A percentile compares a stretch with the other conserved stretches of the same genome.
These are phyloP conservation scores for Starmera pachycereana DNA, from an alignment of 805 yeast species.

Conservation along the genomic window DNA sequence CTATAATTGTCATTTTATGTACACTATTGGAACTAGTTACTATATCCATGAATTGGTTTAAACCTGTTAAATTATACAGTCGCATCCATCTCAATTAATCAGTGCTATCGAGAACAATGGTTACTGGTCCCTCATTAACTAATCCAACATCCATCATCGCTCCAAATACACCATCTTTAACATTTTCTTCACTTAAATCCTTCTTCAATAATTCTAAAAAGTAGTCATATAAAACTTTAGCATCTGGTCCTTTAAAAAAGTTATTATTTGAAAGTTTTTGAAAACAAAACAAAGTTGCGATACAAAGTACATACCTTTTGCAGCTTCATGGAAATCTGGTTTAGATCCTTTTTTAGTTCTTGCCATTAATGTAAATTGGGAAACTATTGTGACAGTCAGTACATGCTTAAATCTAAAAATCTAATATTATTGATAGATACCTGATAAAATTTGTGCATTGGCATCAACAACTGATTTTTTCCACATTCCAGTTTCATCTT, in stretches of 20 bases:
- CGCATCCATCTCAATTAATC: background rate
- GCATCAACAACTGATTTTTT: slow-evolving; percentile 50
- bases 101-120: slow-evolving; percentile 69
- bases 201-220: slow-evolving; percentile 38
- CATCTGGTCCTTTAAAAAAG: slow-evolving; percentile 46
- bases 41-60: too few relatives aligned
- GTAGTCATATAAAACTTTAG: slow-evolving; percentile 31
- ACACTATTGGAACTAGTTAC: too few relatives aligned
- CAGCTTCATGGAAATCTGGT: slow-evolving; percentile 92
- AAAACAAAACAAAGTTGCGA: background rate
- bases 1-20: too few relatives aligned
- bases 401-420: background rate
- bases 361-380: slow-evolving; percentile 88
- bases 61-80: too few relatives aligned
- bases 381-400: slow-evolving; percentile 30
- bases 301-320: slow-evolving; percentile 49
- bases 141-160: slow-evolving; percentile 94
- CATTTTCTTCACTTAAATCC: slow-evolving; percentile 53
- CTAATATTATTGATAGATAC: slow-evolving; percentile 10
- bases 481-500: slow-evolving; percentile 71
- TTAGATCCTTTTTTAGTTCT: slow-evolving; percentile 83
- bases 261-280: slow-evolving; percentile 13
- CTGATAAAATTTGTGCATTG: slow-evolving; percentile 63
- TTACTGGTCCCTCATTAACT: slow-evolving; percentile 90
- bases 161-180: slow-evolving; percentile 86